Conservation (phyloP, 768 basidiomycete genomes). For the Rubroboletus pulcherrimus region DNA sequence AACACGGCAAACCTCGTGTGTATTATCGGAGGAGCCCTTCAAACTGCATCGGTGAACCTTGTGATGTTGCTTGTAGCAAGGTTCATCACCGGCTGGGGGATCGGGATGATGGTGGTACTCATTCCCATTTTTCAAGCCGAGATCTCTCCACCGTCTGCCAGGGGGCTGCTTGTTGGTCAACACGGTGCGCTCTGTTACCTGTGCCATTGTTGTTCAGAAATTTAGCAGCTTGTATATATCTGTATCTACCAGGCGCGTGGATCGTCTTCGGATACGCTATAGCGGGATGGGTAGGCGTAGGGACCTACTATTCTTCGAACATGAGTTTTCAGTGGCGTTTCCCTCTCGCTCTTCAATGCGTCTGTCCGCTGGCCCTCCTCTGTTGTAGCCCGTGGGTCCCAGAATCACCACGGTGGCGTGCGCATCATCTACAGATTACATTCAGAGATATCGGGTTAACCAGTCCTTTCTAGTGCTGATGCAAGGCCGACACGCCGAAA, state of each 20-base stretch:
- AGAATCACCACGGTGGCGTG: not conserved
- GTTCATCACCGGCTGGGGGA: not conserved
- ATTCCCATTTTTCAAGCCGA: not conserved
- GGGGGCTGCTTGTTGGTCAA: not conserved
- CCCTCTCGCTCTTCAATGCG: not conserved
- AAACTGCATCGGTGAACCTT: not conserved
- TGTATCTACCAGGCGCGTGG: not conserved
- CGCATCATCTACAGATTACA: not conserved
- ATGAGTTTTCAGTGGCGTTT: not conserved
- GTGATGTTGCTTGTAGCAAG: not conserved
- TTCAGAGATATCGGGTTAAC: not conserved
- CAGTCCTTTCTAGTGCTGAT: not conserved
- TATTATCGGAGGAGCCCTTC: not conserved
- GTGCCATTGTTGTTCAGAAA: not conserved
- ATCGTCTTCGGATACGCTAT: not conserved
- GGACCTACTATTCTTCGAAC: not conserved
- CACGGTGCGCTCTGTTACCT: not conserved
- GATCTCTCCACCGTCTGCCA: not conserved
- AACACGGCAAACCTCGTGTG: not conserved
- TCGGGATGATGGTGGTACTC: not conserved
- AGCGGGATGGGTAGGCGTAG: not conserved
- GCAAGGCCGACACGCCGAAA: not conserved
- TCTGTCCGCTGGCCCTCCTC: not conserved
- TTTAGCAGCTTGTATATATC: not conserved
- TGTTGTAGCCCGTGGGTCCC: not conserved